Percentiles rank a stretch among this genome's conserved stretches.
These are phyloP conservation scores for Allium sativum DNA, from an alignment of 106 monocot species.

Conservation along the genomic window DNA sequence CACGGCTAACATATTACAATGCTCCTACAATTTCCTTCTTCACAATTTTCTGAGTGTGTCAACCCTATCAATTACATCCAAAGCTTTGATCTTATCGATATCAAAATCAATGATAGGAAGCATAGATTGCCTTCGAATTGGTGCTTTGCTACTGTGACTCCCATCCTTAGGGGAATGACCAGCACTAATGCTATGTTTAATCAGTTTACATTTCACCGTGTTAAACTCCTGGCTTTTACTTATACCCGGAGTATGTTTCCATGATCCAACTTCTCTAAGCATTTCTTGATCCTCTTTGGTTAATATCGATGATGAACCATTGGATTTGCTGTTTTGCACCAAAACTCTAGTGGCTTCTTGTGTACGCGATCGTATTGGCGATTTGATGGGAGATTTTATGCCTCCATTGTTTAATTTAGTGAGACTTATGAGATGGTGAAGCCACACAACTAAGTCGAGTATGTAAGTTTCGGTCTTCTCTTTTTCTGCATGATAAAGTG, in stretches of 20 bases:
- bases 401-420: conserved; percentile 53
- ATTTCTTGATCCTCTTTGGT: conserved; percentile 86
- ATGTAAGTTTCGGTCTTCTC: conserved; percentile 79
- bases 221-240: conserved; percentile 96
- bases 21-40: neutral
- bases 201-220: conserved; percentile 37
- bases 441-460: conserved; percentile 81
- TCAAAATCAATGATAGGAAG: conserved; percentile 64
- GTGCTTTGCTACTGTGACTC: conserved; percentile 21
- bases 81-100: conserved; percentile 60
- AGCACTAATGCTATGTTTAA: conserved; percentile 74
- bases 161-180: conserved; percentile 51
- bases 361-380: conserved; percentile 61
- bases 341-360: conserved; percentile 12
- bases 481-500: conserved; percentile 83
- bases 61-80: conserved; percentile 82
- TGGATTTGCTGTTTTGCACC: conserved; percentile 4
- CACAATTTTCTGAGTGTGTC: conserved; percentile 41
- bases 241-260: conserved; percentile 70
- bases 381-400: conserved; percentile 77
- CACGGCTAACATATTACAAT: no score
- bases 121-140: conserved; percentile 32
- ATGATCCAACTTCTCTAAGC: conserved; percentile 47
- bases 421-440: conserved; percentile 79
- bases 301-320: conserved; percentile 23